Conservation (phyloP, 2,329 filamentous ascomycete genomes). For the Pestalotiopsis sp. region DNA sequence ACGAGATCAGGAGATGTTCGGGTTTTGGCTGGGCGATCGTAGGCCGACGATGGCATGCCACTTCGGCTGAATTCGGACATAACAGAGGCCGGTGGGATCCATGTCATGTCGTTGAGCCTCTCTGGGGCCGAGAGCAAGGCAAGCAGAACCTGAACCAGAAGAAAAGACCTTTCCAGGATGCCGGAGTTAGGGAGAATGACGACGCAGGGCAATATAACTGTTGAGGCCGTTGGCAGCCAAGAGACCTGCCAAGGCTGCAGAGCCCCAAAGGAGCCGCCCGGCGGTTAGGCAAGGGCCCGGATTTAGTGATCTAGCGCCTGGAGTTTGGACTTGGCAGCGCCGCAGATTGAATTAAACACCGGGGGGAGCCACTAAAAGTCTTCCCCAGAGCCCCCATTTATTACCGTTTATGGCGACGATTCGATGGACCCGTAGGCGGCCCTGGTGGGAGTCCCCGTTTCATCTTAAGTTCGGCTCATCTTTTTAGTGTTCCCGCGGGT, state of each 20-base stretch:
- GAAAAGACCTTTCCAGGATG: too few species aligned
- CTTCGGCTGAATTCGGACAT: neutral
- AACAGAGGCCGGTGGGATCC: neutral
- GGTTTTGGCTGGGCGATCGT: neutral
- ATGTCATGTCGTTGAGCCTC: neutral
- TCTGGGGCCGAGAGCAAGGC: neutral
- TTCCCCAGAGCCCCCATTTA: neutral
- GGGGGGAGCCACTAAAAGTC: neutral
- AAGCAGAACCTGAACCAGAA: too few species aligned
- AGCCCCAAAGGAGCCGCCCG: neutral
- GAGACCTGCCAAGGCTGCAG: constrained; percentile 5
- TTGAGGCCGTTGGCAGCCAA: neutral
- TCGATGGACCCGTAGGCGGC: neutral
- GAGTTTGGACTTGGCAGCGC: constrained; percentile 2
- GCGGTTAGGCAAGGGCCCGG: neutral
- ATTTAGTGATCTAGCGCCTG: neutral
- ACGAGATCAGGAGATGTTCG: neutral
- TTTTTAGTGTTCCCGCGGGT: neutral
- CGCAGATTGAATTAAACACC: neutral
- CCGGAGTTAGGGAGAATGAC: neutral
- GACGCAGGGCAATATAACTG: constrained; percentile 3
- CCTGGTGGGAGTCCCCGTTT: neutral
- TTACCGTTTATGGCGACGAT: neutral
- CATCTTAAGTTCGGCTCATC: constrained; percentile 8
- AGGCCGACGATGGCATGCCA: neutral